Conservation (phyloP, 257 asterid species). For the Solanum rostratum region DNA sequence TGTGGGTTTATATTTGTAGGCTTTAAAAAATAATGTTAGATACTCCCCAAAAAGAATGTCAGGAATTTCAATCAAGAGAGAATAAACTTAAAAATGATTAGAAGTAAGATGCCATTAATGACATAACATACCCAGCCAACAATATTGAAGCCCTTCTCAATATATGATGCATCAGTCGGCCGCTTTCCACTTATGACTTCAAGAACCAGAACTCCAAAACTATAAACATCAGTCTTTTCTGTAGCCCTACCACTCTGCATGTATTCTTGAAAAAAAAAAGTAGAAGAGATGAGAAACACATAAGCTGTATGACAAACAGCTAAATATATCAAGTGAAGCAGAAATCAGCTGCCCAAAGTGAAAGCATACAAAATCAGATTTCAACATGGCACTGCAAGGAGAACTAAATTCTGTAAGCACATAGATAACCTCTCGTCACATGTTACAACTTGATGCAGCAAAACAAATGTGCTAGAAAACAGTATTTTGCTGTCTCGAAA, state of each 20-base stretch:
- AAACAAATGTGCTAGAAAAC: not conserved
- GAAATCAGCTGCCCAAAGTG: not conserved
- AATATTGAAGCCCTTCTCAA: constrained; percentile 77
- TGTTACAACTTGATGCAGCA: not conserved
- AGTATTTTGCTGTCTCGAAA: not conserved
- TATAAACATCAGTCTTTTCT: constrained; percentile 75
- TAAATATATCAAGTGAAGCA: not conserved
- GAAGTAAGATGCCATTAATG: not conserved
- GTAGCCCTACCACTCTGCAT: constrained; percentile 96
- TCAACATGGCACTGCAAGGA: not conserved
- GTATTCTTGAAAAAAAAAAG: constrained; percentile 35
- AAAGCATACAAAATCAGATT: not conserved
- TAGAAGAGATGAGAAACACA: not conserved
- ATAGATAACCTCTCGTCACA: not conserved
- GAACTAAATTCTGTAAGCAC: not conserved
- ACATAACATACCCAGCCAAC: constrained; percentile 66
- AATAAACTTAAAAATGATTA: not conserved
- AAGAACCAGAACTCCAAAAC: constrained; percentile 79
- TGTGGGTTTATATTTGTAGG: not conserved
- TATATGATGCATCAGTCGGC: constrained; percentile 76
- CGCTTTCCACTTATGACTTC: constrained; percentile 67
- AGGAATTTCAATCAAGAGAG: not conserved
- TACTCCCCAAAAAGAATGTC: not conserved
- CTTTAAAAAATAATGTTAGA: not conserved
- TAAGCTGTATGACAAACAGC: not conserved